Evolutionary conservation across 371 early-diverging fungal genomes (phyloP), one percentile per base, ranked within the genome.

Genomic region (Chytridium lagenaria): DNA sequence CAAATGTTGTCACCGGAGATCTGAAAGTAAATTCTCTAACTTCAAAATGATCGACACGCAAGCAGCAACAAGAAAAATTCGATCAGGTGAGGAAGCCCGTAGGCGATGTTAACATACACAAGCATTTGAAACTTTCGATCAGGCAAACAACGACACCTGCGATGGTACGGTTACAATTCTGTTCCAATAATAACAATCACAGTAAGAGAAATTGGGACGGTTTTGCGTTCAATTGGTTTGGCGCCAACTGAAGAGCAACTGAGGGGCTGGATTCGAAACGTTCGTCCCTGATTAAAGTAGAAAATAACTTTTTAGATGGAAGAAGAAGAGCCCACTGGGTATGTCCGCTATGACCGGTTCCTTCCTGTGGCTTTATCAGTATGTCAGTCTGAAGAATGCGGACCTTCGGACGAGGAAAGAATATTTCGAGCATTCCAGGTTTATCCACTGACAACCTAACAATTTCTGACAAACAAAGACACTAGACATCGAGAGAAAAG

Each of bases 121-220:
- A 82, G 85, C 85, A 12, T 84, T 84, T 67, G 76, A 76, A 15
- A 70, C 73, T 7, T 84, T 84, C 59, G 85, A 84, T 67, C 81
- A 80, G 57, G 73, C 73, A 7, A 76, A 76, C 65, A 84, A 84
- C 74, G 66, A 75, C 16, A 81, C 83, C 0, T 80, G 80, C 59
- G 85, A 85, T 75, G 80, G 81, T 80, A 72, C 36, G n/a, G n/a
- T n/a, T n/a, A n/a, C n/a, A n/a, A n/a, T n/a, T n/a, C 23, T 67
- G 67, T 23, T 2, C 51, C 12, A 68, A 22, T 33, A 7, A 2
- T n/a, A 50, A 50, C 7, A 68, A 5, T 68, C 23, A n/a, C n/a
- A n/a, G 83, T 69, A 38, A 68, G 83, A 33, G 86, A 85, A 75
- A 73, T 85, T 15, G 83, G 83, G 3, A 80, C 85, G 15, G 77